Conservation (phyloP, 2,329 filamentous ascomycete species). For the Calonectria crousiana region DNA sequence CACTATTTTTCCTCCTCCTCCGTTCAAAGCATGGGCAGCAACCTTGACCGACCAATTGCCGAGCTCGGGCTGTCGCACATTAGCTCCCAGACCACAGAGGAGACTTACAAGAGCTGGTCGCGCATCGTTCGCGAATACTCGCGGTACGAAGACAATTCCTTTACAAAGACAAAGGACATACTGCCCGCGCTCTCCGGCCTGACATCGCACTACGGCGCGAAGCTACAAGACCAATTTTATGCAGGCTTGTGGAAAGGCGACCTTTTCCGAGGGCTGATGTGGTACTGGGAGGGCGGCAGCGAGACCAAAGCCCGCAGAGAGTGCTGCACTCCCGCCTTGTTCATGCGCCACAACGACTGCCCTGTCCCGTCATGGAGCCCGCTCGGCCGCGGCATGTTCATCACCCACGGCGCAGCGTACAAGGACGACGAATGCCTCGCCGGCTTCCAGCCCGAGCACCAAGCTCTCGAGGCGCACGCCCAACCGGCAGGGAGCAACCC, state of each 20-base stretch:
- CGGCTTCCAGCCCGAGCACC: not conserved
- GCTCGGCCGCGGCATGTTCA: not conserved
- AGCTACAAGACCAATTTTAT: not conserved
- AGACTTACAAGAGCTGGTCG: not conserved
- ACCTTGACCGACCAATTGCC: not conserved
- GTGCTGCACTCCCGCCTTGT: not conserved
- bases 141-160: not conserved
- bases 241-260: not conserved
- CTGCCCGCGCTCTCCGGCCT: not conserved
- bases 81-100: not conserved
- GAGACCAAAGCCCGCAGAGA: conserved; percentile 1
- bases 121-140: conserved; percentile 2
- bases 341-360: conserved; percentile 1
- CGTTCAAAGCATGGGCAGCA: not conserved
- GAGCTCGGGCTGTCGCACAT: not conserved
- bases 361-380: not conserved
- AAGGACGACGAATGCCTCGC: not conserved
- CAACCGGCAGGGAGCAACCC: not conserved
- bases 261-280: not conserved
- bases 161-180: conserved; percentile 4
- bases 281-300: conserved; percentile 6
- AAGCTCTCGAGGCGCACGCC: not conserved
- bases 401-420: not conserved
- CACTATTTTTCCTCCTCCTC: not conserved
- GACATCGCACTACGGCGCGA: not conserved